phyloP scores from a whole-genome alignment of 2,329 filamentous ascomycete genomes.

The Pseudogymnoascus sp. region DNA sequence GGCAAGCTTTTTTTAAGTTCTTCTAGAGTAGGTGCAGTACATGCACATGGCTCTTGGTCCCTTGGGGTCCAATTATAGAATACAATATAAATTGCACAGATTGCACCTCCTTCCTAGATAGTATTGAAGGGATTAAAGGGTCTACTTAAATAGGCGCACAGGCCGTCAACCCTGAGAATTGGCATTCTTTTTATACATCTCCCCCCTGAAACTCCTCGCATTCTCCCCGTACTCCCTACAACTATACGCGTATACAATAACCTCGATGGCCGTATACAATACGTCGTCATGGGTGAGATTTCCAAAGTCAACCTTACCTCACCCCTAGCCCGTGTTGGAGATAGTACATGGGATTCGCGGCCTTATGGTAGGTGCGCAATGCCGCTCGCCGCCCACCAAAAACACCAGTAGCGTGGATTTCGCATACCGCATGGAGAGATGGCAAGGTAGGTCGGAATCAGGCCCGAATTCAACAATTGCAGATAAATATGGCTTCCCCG shows the following conservation, averaged over 20 bases:
- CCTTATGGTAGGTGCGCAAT: neutral
- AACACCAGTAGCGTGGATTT: neutral
- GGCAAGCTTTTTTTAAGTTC: neutral
- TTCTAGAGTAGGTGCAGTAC: neutral
- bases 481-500: neutral
- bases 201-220: neutral
- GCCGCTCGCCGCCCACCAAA: neutral
- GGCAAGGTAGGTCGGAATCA: neutral
- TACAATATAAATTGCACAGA: neutral
- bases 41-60: neutral
- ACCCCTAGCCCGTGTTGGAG: neutral
- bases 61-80: neutral
- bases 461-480: neutral
- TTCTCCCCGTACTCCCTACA: neutral
- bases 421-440: neutral
- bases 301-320: neutral
- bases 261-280: no score
- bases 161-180: neutral
- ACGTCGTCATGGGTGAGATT: neutral
- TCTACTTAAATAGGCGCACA: neutral
- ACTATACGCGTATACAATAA: no score
- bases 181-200: neutral
- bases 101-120: neutral
- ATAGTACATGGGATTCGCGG: slow-evolving; percentile 1
- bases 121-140: neutral